phyloP scores from a whole-genome alignment of 495 filamentous ascomycete genomes.

The Viridothelium virens region DNA sequence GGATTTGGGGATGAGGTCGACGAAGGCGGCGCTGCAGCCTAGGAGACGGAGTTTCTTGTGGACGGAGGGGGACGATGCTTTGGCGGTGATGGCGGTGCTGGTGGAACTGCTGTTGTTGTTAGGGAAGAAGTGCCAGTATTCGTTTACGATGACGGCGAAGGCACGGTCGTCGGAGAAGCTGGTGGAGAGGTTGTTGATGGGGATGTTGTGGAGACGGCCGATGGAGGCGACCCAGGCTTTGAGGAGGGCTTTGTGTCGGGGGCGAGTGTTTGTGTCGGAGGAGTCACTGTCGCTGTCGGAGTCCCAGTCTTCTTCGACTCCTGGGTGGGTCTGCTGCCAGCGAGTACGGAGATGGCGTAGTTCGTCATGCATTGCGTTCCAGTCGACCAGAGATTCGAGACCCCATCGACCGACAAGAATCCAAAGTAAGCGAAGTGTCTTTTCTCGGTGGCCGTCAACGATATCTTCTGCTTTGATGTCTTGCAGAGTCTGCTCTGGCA shows the following conservation, averaged over 20 bases:
- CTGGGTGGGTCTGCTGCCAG: not conserved
- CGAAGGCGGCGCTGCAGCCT: slow-evolving; percentile 35
- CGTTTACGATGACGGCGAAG: slow-evolving; percentile 52
- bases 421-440: slow-evolving; percentile 58
- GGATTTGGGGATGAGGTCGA: slow-evolving; percentile 27
- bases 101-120: slow-evolving; percentile 1
- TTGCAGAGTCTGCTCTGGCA: slow-evolving; percentile 29
- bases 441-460: slow-evolving; percentile 60
- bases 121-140: slow-evolving; percentile 44
- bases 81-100: not conserved
- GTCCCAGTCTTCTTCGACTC: slow-evolving; percentile 21
- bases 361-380: slow-evolving; percentile 33
- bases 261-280: slow-evolving; percentile 8
- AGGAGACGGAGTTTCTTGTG: slow-evolving; percentile 28
- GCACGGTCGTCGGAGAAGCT: slow-evolving; percentile 51
- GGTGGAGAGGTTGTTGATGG: slow-evolving; percentile 51
- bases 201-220: slow-evolving; percentile 41
- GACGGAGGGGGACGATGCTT: slow-evolving; percentile 16
- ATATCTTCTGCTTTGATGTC: slow-evolving; percentile 53
- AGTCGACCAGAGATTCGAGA: slow-evolving; percentile 48
- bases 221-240: slow-evolving; percentile 49
- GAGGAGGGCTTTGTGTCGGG: slow-evolving; percentile 35
- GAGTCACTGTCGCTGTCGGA: slow-evolving; percentile 19
- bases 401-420: slow-evolving; percentile 52
- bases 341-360: not conserved